Base-by-base conservation (phyloP, 2,329 filamentous ascomycete species). In the Diaporthe nobilis region DNA sequence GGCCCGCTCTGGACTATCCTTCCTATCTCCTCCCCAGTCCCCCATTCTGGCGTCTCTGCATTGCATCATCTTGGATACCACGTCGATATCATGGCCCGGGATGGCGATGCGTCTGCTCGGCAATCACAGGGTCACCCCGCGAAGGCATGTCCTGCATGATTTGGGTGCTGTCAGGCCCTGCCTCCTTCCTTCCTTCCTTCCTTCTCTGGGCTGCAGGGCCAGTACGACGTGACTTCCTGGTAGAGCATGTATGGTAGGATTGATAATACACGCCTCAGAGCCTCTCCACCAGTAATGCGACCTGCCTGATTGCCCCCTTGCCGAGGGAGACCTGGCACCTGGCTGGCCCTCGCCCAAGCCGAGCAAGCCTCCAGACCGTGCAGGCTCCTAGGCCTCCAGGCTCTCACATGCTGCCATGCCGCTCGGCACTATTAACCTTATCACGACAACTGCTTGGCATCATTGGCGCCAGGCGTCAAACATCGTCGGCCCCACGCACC, bases 241-340 rank as follows among this genome's bases (percentile, higher is more conserved):
- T n/a, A 63, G n/a, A 20, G 12, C 42, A 49, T 25, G 39, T 10
- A 31, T 42, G 34, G 57, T 60, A 17, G 28, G 34, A 61, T 49
- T 44, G 47, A 68, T 39, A 49, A 34, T 31, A 53, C 31, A 28
- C 10, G 20, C 47, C 31, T 39, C 47, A 53, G 31, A 34, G 22
- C 28, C 31, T 68, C 63, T 68, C 63, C 47, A 68, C 63, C 65
- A 55, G 47, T 70, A 55, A 70, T 70, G 49, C 49, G 13, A 70
- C 65, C 65, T 70, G 49, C 65, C 65, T 22, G 47, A 53, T 68
- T 28, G 34, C 55, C 31, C 44, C 12, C 44, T 67, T 63, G n/a
- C 25, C 39, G n/a, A 17, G 37, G 37, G 44, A 49, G 15, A 17
- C 37, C 25, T 65, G 13, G 17, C n/a, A 17, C 37, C 25, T 67